Evolutionary conservation across 208 protist species (phyloP).

Genomic region (Leishmania tropica): DNA sequence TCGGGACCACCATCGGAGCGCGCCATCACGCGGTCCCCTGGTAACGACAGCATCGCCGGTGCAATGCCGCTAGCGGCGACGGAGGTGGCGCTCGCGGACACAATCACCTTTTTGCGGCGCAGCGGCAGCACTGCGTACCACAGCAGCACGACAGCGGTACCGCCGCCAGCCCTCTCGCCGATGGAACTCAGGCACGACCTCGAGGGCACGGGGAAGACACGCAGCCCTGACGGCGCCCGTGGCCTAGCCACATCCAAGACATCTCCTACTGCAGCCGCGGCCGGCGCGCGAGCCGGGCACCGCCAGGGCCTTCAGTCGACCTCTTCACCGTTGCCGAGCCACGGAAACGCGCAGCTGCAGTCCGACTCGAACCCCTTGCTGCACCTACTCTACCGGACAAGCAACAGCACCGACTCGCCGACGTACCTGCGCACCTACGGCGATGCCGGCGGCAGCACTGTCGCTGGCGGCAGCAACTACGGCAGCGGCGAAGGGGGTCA

Average conservation of each 20-base stretch:
- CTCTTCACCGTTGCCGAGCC: neutral
- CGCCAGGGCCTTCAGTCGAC: too few species aligned
- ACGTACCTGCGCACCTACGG: neutral
- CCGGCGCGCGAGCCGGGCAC: neutral
- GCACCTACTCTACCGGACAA: neutral
- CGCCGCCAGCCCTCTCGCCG: slow-evolving; percentile 1
- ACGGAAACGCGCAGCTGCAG: neutral
- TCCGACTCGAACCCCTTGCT: neutral
- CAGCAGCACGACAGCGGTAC: neutral
- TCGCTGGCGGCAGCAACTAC: slow-evolving; percentile 1
- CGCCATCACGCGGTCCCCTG: slow-evolving; percentile 4
- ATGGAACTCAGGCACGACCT: neutral
- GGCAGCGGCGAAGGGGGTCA: neutral
- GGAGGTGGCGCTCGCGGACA: neutral
- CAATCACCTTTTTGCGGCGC: neutral
- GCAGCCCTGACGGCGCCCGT: neutral
- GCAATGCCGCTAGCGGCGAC: neutral
- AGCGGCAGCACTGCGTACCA: neutral
- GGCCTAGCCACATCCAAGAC: neutral
- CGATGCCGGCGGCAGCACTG: neutral
- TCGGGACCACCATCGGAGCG: slow-evolving; percentile 10
- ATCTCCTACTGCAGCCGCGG: neutral
- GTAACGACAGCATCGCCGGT: neutral
- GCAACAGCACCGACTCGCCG: neutral
- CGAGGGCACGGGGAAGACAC: neutral